Evolutionary conservation across 2,329 filamentous ascomycete species (phyloP).

Genomic region (Metarhizium album): DNA sequence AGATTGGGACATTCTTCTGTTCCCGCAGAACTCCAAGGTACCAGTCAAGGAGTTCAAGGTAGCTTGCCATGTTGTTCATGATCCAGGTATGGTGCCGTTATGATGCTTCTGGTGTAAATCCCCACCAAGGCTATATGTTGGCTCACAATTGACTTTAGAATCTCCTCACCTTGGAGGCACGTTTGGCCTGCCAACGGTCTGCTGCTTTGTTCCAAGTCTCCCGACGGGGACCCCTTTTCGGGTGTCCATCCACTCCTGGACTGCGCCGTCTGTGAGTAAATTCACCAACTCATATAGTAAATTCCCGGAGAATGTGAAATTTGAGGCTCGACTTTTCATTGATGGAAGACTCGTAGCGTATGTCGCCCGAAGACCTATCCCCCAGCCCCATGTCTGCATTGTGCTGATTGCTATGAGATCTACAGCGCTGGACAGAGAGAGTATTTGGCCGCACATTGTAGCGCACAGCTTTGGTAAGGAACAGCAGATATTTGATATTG

Average conservation of each 20-base stretch:
- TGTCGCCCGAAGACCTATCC: neutral
- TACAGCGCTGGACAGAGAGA: conserved; percentile 40
- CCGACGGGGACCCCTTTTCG: conserved; percentile 48
- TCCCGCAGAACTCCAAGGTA: conserved; percentile 53
- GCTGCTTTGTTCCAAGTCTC: conserved; percentile 60
- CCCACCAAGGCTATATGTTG: neutral
- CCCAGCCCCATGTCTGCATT: neutral
- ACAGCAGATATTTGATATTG: neutral
- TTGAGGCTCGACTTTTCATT: conserved; percentile 56
- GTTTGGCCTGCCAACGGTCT: conserved; percentile 52
- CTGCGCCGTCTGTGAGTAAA: conserved; percentile 46
- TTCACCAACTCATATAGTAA: conserved; percentile 46
- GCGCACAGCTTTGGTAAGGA: conserved; percentile 32
- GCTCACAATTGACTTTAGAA: conserved; percentile 25
- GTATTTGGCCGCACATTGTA: conserved; percentile 40
- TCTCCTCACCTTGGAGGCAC: conserved; percentile 39
- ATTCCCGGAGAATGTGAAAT: conserved; percentile 43
- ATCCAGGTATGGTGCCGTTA: conserved; percentile 26
- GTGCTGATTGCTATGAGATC: conserved; percentile 30
- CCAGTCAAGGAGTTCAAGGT: conserved; percentile 78
- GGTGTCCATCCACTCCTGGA: conserved; percentile 68
- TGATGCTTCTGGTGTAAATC: neutral
- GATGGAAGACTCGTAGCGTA: conserved; percentile 57
- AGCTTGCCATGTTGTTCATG: conserved; percentile 57
- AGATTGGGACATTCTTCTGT: conserved; percentile 78